Conservation (phyloP, 306 rosid species). For the Clitoria ternatea region DNA sequence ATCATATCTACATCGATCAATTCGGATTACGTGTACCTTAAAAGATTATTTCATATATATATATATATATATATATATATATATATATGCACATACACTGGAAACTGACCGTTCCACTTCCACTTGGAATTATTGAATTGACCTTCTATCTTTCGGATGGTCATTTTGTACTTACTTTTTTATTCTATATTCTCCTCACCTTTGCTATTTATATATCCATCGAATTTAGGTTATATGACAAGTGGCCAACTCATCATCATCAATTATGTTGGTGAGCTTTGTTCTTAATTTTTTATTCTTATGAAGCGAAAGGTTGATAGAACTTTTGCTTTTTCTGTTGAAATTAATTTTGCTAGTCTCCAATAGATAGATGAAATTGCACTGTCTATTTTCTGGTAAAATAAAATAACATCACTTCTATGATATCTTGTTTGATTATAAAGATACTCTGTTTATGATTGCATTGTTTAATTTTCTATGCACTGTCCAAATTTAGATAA, state of each 20-base stretch:
- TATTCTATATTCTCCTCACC: conserved; percentile 12
- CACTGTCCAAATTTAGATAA: not conserved
- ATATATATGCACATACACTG: too few relatives aligned
- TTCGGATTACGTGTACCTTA: conserved; percentile 16
- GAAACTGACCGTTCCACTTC: conserved; percentile 36
- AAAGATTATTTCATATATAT: conserved; percentile 14
- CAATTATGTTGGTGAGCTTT: not conserved
- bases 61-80: too few relatives aligned
- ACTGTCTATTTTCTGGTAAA: not conserved
- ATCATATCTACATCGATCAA: conserved; percentile 24
- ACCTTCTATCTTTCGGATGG: conserved; percentile 26
- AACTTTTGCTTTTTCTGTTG: not conserved
- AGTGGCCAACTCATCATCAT: conserved; percentile 17
- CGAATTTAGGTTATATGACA: not conserved
- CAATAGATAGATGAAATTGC: not conserved
- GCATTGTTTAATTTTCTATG: not conserved
- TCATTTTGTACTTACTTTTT: conserved; percentile 8
- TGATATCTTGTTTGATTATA: not conserved
- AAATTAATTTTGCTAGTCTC: not conserved
- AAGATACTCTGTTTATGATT: not conserved
- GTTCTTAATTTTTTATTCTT: not conserved
- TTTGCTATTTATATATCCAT: conserved; percentile 3
- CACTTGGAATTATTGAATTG: conserved; percentile 29
- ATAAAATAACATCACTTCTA: not conserved
- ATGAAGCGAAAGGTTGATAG: not conserved